A percentile compares a stretch with the other conserved stretches of the same genome.
phyloP scores from a whole-genome alignment of 768 basidiomycete genomes.

The Pholiota conissans region DNA sequence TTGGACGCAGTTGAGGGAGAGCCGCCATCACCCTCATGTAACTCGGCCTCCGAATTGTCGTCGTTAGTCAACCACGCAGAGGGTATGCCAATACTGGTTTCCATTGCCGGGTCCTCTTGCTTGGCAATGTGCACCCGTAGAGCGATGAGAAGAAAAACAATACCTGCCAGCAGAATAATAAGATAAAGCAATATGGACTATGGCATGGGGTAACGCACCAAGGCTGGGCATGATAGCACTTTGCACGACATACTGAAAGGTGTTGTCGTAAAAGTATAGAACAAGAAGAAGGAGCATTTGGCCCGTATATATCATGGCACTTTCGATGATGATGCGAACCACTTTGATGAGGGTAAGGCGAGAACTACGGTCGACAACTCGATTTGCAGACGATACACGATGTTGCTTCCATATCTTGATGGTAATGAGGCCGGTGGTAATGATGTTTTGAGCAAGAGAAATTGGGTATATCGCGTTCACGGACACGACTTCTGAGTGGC shows the following conservation, averaged over 20 bases:
- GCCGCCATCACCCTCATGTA: background rate
- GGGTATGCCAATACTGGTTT: constrained; percentile 9
- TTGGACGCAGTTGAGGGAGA: constrained; percentile 1
- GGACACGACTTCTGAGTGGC: constrained; percentile 8
- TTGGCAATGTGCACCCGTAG: constrained; percentile 18
- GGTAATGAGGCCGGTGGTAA: constrained; percentile 28
- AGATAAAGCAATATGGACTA: background rate
- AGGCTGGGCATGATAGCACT: constrained; percentile 24
- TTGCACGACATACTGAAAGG: constrained; percentile 19
- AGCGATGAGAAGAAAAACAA: constrained; percentile 23
- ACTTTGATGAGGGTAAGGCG: constrained; percentile 13
- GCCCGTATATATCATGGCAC: constrained; percentile 24
- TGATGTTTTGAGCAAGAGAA: constrained; percentile 25
- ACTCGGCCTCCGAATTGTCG: constrained; percentile 10
- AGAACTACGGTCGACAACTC: constrained; percentile 15
- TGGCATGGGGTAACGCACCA: constrained; percentile 11
- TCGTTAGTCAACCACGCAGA: constrained; percentile 12
- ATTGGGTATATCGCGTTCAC: constrained; percentile 27
- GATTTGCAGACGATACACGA: constrained; percentile 17
- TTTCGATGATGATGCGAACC: constrained; percentile 23
- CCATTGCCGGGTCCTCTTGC: background rate
- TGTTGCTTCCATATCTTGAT: constrained; percentile 28
- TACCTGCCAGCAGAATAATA: constrained; percentile 8
- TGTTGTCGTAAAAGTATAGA: constrained; percentile 14
- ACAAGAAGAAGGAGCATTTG: constrained; percentile 23